These are phyloP conservation scores for Mortierella claussenii DNA, from an alignment of 192 early-diverging fungal species.

Conservation along the genomic window DNA sequence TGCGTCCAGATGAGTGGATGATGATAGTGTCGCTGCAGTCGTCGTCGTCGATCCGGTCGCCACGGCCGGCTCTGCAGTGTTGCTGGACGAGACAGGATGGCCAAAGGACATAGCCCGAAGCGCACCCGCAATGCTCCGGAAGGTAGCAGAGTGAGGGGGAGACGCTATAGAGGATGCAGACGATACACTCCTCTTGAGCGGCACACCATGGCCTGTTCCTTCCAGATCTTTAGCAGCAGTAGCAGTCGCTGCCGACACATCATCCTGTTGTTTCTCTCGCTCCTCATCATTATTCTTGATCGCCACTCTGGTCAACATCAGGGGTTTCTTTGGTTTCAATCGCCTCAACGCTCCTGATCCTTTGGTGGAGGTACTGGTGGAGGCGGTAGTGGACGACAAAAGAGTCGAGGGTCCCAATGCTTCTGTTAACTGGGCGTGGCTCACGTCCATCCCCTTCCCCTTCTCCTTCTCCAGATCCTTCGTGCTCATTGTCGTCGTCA, in stretches of 20 bases:
- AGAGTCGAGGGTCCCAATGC: too few relatives aligned
- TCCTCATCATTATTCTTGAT: constrained; percentile 11
- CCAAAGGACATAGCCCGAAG: constrained; percentile 49
- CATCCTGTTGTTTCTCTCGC: background rate
- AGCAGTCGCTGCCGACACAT: constrained; percentile 3
- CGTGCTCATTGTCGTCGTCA: too few relatives aligned
- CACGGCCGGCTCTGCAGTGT: too few relatives aligned
- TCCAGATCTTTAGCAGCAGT: too few relatives aligned
- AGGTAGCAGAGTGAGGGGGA: constrained; percentile 18
- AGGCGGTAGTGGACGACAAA: too few relatives aligned
- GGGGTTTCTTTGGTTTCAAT: constrained; percentile 33
- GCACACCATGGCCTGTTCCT: too few relatives aligned
- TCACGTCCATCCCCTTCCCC: constrained; percentile 1
- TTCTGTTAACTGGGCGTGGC: background rate
- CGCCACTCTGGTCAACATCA: constrained; percentile 2
- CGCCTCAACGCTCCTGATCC: constrained; percentile 2
- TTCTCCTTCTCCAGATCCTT: too few relatives aligned
- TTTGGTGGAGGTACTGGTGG: constrained; percentile 5
- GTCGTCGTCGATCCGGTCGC: background rate
- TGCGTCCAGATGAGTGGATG: too few relatives aligned
- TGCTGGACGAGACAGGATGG: constrained; percentile 1
- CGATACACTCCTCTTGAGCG: constrained; percentile 8
- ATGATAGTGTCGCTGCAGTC: background rate
- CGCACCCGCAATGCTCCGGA: constrained; percentile 33
- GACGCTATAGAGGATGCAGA: constrained; percentile 8